Evolutionary conservation across 208 protist genomes (phyloP).

Genomic region (Trypanosoma theileri): DNA sequence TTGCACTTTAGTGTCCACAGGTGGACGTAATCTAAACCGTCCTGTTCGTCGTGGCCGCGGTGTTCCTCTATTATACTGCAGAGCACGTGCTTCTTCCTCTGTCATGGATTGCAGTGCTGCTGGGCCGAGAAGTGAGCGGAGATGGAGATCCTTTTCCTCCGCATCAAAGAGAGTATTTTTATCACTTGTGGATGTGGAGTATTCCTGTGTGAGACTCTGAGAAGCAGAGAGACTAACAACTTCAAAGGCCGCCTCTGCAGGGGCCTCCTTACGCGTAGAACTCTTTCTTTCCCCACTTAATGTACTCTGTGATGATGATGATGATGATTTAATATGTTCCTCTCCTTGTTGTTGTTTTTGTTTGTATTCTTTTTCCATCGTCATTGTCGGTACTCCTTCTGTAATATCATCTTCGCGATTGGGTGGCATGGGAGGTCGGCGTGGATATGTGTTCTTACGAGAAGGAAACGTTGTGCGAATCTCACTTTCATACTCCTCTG

Average conservation of each 20-base stretch:
- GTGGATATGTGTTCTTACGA: slow-evolving; percentile 33
- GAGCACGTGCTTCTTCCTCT: slow-evolving; percentile 8
- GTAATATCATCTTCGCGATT: slow-evolving; percentile 44
- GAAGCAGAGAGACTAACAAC: slow-evolving; percentile 18
- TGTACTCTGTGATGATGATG: not conserved
- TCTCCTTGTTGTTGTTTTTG: not conserved
- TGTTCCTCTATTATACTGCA: slow-evolving; percentile 26
- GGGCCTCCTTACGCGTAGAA: not conserved
- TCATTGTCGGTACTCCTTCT: slow-evolving; percentile 27
- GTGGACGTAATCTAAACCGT: slow-evolving; percentile 24
- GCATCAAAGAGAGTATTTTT: slow-evolving; percentile 23
- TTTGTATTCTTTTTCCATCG: not conserved
- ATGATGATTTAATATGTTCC: not conserved
- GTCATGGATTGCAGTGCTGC: slow-evolving; percentile 18
- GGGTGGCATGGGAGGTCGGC: slow-evolving; percentile 31
- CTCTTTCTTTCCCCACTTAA: not conserved
- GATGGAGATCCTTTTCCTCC: slow-evolving; percentile 12
- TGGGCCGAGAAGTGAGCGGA: slow-evolving; percentile 16
- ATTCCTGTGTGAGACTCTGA: slow-evolving; percentile 21
- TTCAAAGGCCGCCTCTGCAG: slow-evolving; percentile 22
- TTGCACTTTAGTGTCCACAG: not conserved
- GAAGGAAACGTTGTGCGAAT: slow-evolving; percentile 21
- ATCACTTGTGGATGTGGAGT: not conserved
- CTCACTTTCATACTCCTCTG: slow-evolving; percentile 24
- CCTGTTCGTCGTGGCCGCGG: slow-evolving; percentile 22